phyloP scores from a whole-genome alignment of 495 filamentous ascomycete species.

The Chlorociboria aeruginascens region DNA sequence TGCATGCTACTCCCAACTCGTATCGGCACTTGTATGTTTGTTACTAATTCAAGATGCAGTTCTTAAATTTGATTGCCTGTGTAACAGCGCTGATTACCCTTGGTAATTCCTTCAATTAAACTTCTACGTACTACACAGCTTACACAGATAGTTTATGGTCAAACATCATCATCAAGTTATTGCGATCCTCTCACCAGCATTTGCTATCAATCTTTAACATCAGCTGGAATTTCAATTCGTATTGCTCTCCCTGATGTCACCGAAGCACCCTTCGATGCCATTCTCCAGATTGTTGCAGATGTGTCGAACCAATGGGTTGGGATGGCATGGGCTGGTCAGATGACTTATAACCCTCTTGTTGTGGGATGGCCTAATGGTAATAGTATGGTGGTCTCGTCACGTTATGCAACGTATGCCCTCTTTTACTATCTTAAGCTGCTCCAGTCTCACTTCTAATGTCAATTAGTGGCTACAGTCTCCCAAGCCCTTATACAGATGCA shows the following conservation, averaged over 20 bases:
- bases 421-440: background rate
- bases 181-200: no score
- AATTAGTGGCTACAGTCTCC: slow-evolving; percentile 23
- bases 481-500: slow-evolving; percentile 28
- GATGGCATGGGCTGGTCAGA: slow-evolving; percentile 37
- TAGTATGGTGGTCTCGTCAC: slow-evolving; percentile 26
- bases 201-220: no score
- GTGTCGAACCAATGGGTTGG: slow-evolving; percentile 31
- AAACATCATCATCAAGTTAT: background rate
- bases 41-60: no score
- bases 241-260: slow-evolving; percentile 35
- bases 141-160: background rate
- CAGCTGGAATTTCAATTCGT: slow-evolving; percentile 24
- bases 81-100: no score
- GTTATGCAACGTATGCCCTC: slow-evolving; percentile 29
- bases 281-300: slow-evolving; percentile 33
- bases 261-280: slow-evolving; percentile 32
- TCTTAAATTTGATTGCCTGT: no score
- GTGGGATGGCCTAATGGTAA: slow-evolving; percentile 34
- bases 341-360: slow-evolving; percentile 36
- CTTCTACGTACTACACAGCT: no score
- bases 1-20: no score
- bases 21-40: no score
- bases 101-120: no score
- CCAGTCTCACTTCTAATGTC: background rate